Evolutionary conservation across 768 basidiomycete genomes (phyloP).

Genomic region (Serpula lacrymans): DNA sequence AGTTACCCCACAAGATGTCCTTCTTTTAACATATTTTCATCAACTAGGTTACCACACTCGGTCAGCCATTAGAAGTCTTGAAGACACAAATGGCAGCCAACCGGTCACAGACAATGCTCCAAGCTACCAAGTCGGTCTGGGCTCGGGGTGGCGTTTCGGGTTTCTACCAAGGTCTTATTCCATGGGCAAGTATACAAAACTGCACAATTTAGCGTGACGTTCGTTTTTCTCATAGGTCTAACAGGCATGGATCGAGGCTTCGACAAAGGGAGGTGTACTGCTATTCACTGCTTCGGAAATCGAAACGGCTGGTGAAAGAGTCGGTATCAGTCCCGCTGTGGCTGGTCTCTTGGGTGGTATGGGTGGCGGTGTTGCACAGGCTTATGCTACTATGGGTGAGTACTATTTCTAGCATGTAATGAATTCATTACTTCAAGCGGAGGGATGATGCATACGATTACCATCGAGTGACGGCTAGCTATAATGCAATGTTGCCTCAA

Average conservation of each 20-base stretch:
- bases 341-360: conserved; percentile 95
- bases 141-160: conserved; percentile 84
- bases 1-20: neutral
- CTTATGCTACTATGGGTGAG: conserved; percentile 99
- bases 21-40: conserved; percentile 5
- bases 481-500: conserved; percentile 12
- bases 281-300: conserved; percentile 96
- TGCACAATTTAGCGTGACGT: neutral
- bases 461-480: conserved; percentile 15
- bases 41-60: conserved; percentile 88
- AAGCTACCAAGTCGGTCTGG: conserved; percentile 86
- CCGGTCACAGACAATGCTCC: conserved; percentile 84
- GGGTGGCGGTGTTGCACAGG: conserved; percentile 96
- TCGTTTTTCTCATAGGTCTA: conserved; percentile 2
- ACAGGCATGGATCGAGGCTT: conserved; percentile 99
- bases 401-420: conserved; percentile 14
- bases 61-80: conserved; percentile 95
- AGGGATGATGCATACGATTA: conserved; percentile 14
- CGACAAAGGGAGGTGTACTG: conserved; percentile 95
- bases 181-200: conserved; percentile 84
- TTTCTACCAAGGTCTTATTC: conserved; percentile 98
- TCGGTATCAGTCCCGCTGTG: conserved; percentile 75
- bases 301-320: conserved; percentile 58
- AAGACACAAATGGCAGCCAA: conserved; percentile 99
- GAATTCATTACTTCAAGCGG: neutral